Evolutionary conservation across 2,329 filamentous ascomycete species (phyloP), one percentile per base, ranked within the genome.

Genomic region (Pseudocercospora eumusae): DNA sequence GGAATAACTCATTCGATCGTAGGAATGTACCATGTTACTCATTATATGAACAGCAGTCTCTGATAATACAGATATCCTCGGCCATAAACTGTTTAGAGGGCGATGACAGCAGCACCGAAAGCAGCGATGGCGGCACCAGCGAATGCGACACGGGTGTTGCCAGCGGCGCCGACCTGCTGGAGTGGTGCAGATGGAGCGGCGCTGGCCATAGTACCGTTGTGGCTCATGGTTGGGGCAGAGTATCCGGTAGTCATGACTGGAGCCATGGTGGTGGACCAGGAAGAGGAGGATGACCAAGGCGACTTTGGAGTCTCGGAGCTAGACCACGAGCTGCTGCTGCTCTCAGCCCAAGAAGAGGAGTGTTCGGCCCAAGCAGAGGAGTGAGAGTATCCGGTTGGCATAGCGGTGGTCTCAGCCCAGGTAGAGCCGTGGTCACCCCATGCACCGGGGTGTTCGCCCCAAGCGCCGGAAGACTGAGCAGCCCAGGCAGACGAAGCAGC

Each of bases 101-200:
- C 61, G 49, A 61, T 62, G 42, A 68, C 64, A 11, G 64, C 42
- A 21, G 58, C 66, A n/a, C 60, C 64, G 7, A 76, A 3, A 79
- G 11, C 40, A 65, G 68, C 56, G 74, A 80, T 44, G 0, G 73
- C 75, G 9, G 75, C 61, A 21, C 80, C 74, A 18, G 78, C 79
- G 21, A 82, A 70, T 80, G 80, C 82, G 25, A 83, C 66, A 36
- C 79, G 70, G 0, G 73, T 60, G 23, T 82, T 75, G 63, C 81
- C 78, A 25, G 47, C 47, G 15, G 10, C 15, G 25, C 15, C 23
- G 8, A n/a, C 25, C 21, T 25, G 47, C 23, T 21, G 21, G 4
- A 40, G 15, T 40, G 53, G 40, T 3, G 25, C 23, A 25, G 23
- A 36, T 49, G 60, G 60, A 27, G 50, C 57, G 7, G 56, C 18